A percentile compares a stretch with the other conserved stretches of the same genome.
phyloP scores from a whole-genome alignment of 1,139 yeast species.

The Taphrina sp. region DNA sequence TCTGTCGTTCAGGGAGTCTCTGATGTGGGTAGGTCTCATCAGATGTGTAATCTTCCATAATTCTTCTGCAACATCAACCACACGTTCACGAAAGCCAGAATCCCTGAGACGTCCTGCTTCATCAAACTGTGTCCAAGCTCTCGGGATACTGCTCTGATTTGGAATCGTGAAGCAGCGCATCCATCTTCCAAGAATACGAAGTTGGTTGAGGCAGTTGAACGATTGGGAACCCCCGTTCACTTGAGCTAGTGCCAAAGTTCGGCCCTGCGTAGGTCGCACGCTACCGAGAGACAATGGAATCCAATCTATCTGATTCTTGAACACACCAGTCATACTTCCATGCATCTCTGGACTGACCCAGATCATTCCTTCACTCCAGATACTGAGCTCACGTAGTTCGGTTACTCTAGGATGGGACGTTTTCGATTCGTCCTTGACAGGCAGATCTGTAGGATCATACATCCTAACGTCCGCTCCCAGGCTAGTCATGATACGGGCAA shows the following conservation, averaged over 20 bases:
- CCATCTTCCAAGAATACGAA: slow-evolving; percentile 35
- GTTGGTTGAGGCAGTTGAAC: slow-evolving; percentile 31
- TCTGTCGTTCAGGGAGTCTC: slow-evolving; percentile 22
- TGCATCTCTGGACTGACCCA: slow-evolving; percentile 36
- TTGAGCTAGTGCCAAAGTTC: slow-evolving; percentile 34
- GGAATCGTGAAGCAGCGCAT: slow-evolving; percentile 35
- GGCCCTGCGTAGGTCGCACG: slow-evolving; percentile 34
- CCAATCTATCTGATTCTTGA: slow-evolving; percentile 35
- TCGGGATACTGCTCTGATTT: slow-evolving; percentile 33
- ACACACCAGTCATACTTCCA: slow-evolving; percentile 33
- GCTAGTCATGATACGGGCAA: slow-evolving; percentile 22
- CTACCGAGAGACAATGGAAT: slow-evolving; percentile 32
- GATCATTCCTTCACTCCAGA: slow-evolving; percentile 33
- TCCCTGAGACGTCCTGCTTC: slow-evolving; percentile 26
- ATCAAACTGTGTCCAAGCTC: slow-evolving; percentile 33
- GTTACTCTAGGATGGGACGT: slow-evolving; percentile 28
- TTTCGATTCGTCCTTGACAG: slow-evolving; percentile 28
- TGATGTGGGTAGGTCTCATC: slow-evolving; percentile 23
- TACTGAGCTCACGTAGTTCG: slow-evolving; percentile 27
- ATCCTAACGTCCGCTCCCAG: slow-evolving; percentile 33
- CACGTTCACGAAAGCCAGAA: slow-evolving; percentile 33
- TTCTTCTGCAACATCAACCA: slow-evolving; percentile 33
- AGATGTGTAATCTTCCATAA: slow-evolving; percentile 19
- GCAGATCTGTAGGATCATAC: slow-evolving; percentile 32
- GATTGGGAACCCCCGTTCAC: slow-evolving; percentile 34